Conservation (phyloP, 805 yeast species). For the Metschnikowia corniflorae region DNA sequence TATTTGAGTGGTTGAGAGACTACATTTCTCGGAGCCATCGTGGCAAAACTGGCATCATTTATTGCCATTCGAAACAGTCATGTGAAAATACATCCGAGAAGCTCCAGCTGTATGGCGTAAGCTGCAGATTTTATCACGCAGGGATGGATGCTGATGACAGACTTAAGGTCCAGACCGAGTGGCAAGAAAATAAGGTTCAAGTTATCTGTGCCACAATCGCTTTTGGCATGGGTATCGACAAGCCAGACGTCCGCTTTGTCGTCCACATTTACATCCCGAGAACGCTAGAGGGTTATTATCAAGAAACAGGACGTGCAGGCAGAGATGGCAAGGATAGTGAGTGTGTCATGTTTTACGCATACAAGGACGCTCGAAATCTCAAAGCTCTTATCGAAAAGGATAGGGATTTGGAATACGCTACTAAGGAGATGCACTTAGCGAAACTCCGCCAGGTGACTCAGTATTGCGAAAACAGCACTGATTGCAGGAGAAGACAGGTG, state of each 20-base stretch:
- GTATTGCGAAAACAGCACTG: constrained; percentile 87
- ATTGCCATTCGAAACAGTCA: constrained; percentile 85
- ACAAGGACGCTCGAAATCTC: constrained; percentile 73
- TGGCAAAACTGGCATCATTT: constrained; percentile 78
- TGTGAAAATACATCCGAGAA: constrained; percentile 79
- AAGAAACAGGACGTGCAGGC: constrained; percentile 98
- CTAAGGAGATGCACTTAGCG: constrained; percentile 71
- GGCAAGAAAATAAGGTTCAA: constrained; percentile 74
- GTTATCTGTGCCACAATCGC: constrained; percentile 97
- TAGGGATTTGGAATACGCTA: constrained; percentile 55
- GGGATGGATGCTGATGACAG: constrained; percentile 86
- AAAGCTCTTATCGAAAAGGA: constrained; percentile 78
- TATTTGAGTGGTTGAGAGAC: constrained; percentile 56
- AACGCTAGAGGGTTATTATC: constrained; percentile 93
- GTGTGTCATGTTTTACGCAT: constrained; percentile 79
- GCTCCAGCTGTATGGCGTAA: constrained; percentile 58
- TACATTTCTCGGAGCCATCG: constrained; percentile 49
- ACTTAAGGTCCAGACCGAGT: constrained; percentile 61
- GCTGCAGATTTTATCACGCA: constrained; percentile 81
- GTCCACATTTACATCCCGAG: constrained; percentile 86
- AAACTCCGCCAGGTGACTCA: constrained; percentile 81
- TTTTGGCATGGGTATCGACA: constrained; percentile 99
- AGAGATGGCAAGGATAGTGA: constrained; percentile 84
- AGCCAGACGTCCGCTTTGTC: constrained; percentile 90
- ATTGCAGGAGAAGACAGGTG: constrained; percentile 87